These are phyloP conservation scores for Omphalotus guepiniiformis DNA, from an alignment of 768 basidiomycete genomes.

Conservation along the genomic window DNA sequence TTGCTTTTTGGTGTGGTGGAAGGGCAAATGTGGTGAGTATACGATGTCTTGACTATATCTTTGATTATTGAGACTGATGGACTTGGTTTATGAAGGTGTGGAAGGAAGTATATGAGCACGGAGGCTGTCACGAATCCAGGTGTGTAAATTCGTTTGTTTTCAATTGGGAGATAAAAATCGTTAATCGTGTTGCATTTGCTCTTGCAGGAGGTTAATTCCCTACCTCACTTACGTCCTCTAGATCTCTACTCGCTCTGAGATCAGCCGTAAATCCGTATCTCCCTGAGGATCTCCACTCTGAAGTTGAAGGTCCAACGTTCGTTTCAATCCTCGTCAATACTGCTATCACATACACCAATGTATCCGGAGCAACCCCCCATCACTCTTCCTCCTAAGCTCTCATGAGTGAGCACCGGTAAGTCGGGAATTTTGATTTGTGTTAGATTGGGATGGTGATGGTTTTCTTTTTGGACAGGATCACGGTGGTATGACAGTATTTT, in stretches of 20 bases:
- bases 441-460: neutral
- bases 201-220: constrained; percentile 43
- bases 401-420: constrained; percentile 54
- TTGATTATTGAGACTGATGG: no score
- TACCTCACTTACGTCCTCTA: constrained; percentile 28
- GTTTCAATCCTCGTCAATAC: constrained; percentile 50
- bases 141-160: constrained; percentile 1
- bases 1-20: no score
- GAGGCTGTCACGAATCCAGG: constrained; percentile 42
- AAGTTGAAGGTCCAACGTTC: constrained; percentile 24
- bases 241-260: constrained; percentile 51
- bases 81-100: no score
- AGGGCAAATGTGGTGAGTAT: no score
- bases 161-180: neutral
- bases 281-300: constrained; percentile 38
- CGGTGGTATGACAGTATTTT: constrained; percentile 34
- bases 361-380: constrained; percentile 41
- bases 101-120: constrained; percentile 50
- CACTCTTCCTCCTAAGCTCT: no score
- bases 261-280: constrained; percentile 60
- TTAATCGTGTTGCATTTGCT: neutral
- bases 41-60: no score
- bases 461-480: constrained; percentile 28
- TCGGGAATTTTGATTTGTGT: neutral
- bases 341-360: constrained; percentile 41